Percentiles rank a stretch among this genome's conserved stretches.
Conservation (phyloP, 2,329 filamentous ascomycete species). For the Cytospora chrysosperma region DNA sequence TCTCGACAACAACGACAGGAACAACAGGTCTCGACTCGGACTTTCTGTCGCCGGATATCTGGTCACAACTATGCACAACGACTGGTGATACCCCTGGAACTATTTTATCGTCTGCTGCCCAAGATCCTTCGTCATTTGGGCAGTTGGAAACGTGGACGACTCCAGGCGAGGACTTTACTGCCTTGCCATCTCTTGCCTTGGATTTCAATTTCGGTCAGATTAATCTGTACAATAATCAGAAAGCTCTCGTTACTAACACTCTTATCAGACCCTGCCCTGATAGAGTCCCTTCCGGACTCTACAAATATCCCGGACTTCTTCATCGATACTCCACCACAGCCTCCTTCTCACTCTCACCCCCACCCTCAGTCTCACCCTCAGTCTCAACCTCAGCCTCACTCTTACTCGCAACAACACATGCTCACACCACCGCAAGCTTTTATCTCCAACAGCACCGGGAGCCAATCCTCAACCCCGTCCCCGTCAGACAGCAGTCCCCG, state of each 20-base stretch:
- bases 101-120: conserved; percentile 6
- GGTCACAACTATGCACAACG: conserved; percentile 1
- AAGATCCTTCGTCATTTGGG: conserved; percentile 22
- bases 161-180: conserved; percentile 13
- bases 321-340: conserved; percentile 9
- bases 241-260: neutral
- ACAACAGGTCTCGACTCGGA: conserved; percentile 11
- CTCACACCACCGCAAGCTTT: conserved; percentile 2
- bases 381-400: neutral
- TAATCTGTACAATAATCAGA: too few species aligned
- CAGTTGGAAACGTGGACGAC: conserved; percentile 13
- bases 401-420: conserved; percentile 5
- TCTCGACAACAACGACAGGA: conserved; percentile 5
- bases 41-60: conserved; percentile 15
- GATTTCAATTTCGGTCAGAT: conserved; percentile 21
- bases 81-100: conserved; percentile 5
- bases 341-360: neutral
- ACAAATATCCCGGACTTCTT: conserved; percentile 23
- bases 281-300: conserved; percentile 22
- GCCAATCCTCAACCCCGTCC: conserved; percentile 16
- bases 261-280: conserved; percentile 19
- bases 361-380: neutral
- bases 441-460: neutral
- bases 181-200: conserved; percentile 14
- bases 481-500: conserved; percentile 15